Evolutionary conservation across 768 basidiomycete species (phyloP), one percentile per base, ranked within the genome.

Genomic region (Chlorophyllum brunneum): DNA sequence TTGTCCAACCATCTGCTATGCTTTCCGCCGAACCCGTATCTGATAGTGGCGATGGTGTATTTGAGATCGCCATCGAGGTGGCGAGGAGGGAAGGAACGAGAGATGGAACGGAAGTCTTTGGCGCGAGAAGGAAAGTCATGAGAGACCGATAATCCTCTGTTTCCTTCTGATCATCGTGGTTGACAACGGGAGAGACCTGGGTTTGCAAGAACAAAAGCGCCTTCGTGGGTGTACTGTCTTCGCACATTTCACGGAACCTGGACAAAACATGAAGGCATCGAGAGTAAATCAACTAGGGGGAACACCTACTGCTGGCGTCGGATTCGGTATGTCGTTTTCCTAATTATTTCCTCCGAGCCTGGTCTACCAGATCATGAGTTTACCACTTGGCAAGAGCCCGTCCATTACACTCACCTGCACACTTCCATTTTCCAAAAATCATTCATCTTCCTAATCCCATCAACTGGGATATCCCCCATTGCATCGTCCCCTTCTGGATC

Each of bases 181-280:
- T 80, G 15, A 91, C 89, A 2, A 88, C 82, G 1, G 75, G 74
- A 0, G 82, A 82, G 7, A 92, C 85, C 43, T 85, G 76, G 0
- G 73, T 80, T 63, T 85, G 85, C 29, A 92, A 69, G 67, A 89
- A 92, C 11, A 71, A 75, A 34, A 92, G 73, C 0, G 90, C 86
- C 59, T 82, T 79, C 20, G 86, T 75, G 0, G 80, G 71, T 1
- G 82, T 65, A 13, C 67, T 72, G 39, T 81, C 80, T 63, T 82
- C 81, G 60, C 87, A 88, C 77, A 90, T 83, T 61, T 92, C 89
- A n/a, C 84, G 80, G 69, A 91, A 92, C 59, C 89, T 92, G 58
- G 24, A 24, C 8, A 27, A 44, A 27, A 30, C 26, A 30, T 45
- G 23, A 54, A 26, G 29, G 4, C 26, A n/a, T 31, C 51, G 24